phyloP scores from a whole-genome alignment of 2,329 filamentous ascomycete genomes.

The Zasmidium cellare region DNA sequence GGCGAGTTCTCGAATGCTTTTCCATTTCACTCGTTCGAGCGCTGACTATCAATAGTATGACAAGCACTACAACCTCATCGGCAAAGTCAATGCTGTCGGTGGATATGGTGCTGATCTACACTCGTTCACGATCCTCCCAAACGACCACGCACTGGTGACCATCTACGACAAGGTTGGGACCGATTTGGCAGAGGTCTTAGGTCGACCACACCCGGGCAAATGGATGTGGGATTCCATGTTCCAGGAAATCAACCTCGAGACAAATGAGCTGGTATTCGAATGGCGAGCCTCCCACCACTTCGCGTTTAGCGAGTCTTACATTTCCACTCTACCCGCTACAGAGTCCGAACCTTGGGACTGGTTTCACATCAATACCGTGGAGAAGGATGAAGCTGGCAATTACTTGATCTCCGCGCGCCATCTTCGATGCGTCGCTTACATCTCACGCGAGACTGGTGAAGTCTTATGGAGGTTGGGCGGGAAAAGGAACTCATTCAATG shows the following conservation, averaged over 20 bases:
- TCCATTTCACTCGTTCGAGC: neutral
- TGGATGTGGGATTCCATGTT: slow-evolving; percentile 34
- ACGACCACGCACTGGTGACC: slow-evolving; percentile 43
- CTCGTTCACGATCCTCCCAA: slow-evolving; percentile 41
- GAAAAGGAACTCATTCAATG: slow-evolving; percentile 30
- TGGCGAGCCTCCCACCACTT: slow-evolving; percentile 58
- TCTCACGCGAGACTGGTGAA: slow-evolving; percentile 42
- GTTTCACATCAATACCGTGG: slow-evolving; percentile 58
- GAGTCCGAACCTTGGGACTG: slow-evolving; percentile 52
- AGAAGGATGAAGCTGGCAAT: slow-evolving; percentile 52
- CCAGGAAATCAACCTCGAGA: slow-evolving; percentile 49
- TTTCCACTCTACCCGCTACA: slow-evolving; percentile 36
- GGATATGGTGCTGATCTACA: slow-evolving; percentile 42
- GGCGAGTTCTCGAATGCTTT: slow-evolving; percentile 33
- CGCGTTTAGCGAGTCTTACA: slow-evolving; percentile 43
- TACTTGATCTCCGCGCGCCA: slow-evolving; percentile 57
- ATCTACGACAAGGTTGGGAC: slow-evolving; percentile 34
- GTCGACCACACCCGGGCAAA: slow-evolving; percentile 19
- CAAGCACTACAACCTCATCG: slow-evolving; percentile 34
- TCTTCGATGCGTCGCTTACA: slow-evolving; percentile 46
- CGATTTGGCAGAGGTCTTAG: slow-evolving; percentile 9
- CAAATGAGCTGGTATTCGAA: slow-evolving; percentile 56
- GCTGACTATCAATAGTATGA: slow-evolving; percentile 16
- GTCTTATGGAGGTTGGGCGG: slow-evolving; percentile 53
- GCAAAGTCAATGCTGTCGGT: slow-evolving; percentile 39